phyloP scores from a whole-genome alignment of 371 early-diverging fungal species.

The Basidiobolus meristosporus region DNA sequence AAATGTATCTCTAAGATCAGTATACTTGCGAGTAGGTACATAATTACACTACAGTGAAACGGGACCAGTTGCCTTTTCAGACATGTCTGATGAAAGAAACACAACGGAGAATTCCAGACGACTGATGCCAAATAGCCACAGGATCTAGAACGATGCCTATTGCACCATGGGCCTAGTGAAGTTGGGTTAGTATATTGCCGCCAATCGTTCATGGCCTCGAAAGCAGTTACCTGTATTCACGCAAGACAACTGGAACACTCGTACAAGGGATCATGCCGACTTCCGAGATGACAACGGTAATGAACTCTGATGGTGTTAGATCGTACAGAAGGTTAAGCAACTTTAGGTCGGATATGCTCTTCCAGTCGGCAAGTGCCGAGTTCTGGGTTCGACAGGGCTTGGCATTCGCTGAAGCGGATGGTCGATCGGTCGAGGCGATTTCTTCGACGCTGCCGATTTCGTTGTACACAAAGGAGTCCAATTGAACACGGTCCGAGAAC shows the following conservation, averaged over 20 bases:
- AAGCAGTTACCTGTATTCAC: conserved; percentile 10
- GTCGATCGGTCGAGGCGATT: background rate
- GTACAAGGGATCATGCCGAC: conserved; percentile 86
- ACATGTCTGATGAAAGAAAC: no score
- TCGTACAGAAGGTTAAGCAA: conserved; percentile 81
- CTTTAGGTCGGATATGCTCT: conserved; percentile 24
- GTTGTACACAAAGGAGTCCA: conserved; percentile 91
- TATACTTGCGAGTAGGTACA: no score
- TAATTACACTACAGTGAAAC: no score
- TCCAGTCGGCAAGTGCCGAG: background rate
- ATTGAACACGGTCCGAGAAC: conserved; percentile 77
- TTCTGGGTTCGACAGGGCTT: background rate
- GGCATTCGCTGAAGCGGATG: background rate
- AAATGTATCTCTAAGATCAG: no score
- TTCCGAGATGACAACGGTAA: conserved; percentile 84
- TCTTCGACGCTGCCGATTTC: conserved; percentile 47
- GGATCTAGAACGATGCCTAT: no score
- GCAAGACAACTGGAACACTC: conserved; percentile 62
- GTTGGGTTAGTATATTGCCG: no score
- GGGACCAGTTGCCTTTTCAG: no score
- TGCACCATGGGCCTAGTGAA: no score
- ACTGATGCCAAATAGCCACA: no score
- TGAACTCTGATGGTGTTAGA: conserved; percentile 82
- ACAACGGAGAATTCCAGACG: no score
- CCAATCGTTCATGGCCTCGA: no score